These are phyloP conservation scores for Skeletonema marinoi DNA, from an alignment of 108 stramenopile genomes.

Conservation along the genomic window DNA sequence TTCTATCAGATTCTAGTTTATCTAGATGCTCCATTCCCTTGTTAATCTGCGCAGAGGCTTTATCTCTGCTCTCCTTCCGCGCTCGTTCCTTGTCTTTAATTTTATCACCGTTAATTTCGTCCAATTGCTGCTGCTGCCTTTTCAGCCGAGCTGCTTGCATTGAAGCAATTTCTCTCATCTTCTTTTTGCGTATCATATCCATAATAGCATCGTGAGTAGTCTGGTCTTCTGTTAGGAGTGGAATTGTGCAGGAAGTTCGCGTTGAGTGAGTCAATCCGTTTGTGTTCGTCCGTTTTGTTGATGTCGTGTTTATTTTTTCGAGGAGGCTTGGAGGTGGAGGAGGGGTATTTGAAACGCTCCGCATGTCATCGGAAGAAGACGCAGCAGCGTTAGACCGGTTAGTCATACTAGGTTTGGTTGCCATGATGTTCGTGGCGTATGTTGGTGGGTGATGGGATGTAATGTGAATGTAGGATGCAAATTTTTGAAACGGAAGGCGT, in stretches of 20 bases:
- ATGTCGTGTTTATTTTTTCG: background rate
- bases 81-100: background rate
- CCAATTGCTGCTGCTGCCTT: conserved; percentile 5
- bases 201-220: conserved; percentile 28
- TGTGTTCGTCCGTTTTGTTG: too few species aligned
- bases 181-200: conserved; percentile 16
- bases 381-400: background rate
- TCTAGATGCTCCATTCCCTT: conserved; percentile 13
- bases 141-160: conserved; percentile 7
- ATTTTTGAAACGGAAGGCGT: too few species aligned
- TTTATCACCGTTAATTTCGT: background rate
- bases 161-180: conserved; percentile 9
- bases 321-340: background rate
- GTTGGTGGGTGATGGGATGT: too few species aligned
- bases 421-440: background rate
- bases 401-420: background rate
- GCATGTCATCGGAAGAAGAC: background rate
- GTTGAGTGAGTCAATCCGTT: conserved; percentile 18
- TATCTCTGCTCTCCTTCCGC: background rate
- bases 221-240: conserved; percentile 28
- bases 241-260: conserved; percentile 19
- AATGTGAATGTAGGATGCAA: too few species aligned
- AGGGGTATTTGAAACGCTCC: background rate
- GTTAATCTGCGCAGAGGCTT: background rate
- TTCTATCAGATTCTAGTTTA: conserved; percentile 9